Percentiles rank a stretch among this genome's conserved stretches.
Conservation (phyloP, 495 filamentous ascomycete genomes). For the Copromyces sp. region DNA sequence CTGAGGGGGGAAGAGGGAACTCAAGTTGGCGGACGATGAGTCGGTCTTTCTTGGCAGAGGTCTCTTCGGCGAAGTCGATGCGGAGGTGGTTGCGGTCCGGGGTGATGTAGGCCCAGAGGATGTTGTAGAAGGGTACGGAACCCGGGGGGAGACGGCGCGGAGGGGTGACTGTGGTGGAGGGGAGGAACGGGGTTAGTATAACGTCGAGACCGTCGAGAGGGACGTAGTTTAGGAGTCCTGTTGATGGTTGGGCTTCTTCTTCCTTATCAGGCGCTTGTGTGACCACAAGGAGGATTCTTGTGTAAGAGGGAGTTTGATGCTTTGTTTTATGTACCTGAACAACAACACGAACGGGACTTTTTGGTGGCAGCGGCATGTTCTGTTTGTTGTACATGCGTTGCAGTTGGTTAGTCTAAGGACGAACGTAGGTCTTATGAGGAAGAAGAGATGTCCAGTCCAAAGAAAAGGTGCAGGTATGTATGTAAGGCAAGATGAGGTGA, state of each 20-base stretch:
- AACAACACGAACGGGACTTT: neutral
- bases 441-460: neutral
- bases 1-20: constrained; percentile 10
- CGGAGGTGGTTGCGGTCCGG: constrained; percentile 47
- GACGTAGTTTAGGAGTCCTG: neutral
- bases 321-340: neutral
- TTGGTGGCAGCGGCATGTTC: neutral
- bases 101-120: constrained; percentile 67
- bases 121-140: constrained; percentile 64
- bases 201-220: neutral
- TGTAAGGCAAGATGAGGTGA: neutral
- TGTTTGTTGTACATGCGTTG: neutral
- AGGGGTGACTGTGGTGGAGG: neutral
- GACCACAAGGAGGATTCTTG: neutral
- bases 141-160: constrained; percentile 1
- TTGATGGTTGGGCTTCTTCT: neutral
- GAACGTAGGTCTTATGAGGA: neutral
- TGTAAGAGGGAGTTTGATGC: neutral
- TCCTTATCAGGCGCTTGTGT: neutral
- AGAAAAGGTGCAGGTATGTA: neutral
- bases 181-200: neutral
- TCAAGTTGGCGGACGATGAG: constrained; percentile 14
- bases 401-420: neutral
- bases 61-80: constrained; percentile 59
- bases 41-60: constrained; percentile 5